These are phyloP conservation scores for Carnegiea gigantea DNA, from an alignment of 179 eudicot genomes.

Conservation along the genomic window DNA sequence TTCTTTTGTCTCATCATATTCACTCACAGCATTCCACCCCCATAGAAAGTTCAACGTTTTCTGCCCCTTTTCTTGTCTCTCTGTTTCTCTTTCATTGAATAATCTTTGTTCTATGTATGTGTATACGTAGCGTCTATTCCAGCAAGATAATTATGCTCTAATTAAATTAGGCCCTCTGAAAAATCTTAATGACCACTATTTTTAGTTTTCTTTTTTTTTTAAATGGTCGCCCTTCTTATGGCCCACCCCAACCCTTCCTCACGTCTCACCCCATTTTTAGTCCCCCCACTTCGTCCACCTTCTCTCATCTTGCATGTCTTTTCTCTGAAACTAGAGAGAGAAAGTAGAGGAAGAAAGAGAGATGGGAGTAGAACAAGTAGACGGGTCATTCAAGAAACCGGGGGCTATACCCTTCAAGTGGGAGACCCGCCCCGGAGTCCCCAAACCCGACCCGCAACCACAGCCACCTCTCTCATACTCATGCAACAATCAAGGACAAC, in stretches of 20 bases:
- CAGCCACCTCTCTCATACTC: neutral
- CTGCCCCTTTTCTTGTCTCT: neutral
- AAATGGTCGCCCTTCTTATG: neutral
- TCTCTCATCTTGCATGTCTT: neutral
- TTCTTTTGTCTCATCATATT: neutral
- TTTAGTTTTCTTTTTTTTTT: too few species aligned
- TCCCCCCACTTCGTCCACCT: neutral
- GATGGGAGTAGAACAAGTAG: neutral
- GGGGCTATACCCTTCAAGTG: constrained; percentile 1
- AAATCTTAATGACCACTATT: neutral
- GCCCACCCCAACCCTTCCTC: neutral
- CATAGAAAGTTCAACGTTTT: neutral
- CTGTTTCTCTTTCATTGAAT: too few species aligned
- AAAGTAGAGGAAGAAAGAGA: neutral
- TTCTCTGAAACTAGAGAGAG: neutral
- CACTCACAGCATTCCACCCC: neutral
- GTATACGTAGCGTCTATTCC: too few species aligned
- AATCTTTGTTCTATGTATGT: too few species aligned
- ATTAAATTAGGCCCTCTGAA: too few species aligned
- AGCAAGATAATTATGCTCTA: too few species aligned
- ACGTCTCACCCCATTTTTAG: neutral
- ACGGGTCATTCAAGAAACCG: neutral
- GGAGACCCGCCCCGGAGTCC: constrained; percentile 8
- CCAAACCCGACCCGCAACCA: neutral
- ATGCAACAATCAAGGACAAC: neutral